Evolutionary conservation across 805 yeast genomes (phyloP), one percentile per base, ranked within the genome.

Genomic region (Teunomyces lycoperdinae): DNA sequence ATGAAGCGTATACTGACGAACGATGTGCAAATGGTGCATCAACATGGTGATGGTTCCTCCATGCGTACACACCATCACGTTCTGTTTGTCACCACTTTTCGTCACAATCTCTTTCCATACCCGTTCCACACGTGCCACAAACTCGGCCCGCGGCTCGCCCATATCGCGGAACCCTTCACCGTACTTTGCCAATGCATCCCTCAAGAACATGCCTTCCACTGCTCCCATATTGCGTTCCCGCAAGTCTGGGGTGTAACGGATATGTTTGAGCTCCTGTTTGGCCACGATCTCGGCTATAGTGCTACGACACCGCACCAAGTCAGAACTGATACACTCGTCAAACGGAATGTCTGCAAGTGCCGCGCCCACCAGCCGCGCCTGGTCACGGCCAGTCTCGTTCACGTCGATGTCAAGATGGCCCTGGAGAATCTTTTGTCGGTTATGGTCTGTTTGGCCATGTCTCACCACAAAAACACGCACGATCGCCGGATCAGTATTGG

Each of bases 401-500:
- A 89, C 60, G 14, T 80, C 76, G 4, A 83, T 79, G 59, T 89
- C 85, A 40, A 72, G 58, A 59, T 89, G 96, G 1, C 96, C 96
- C 64, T 89, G 96, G 33, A 89, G 64, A 43, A 85, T 84, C 64
- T 81, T 84, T 45, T 76, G 61, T 33, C 75, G 73, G 60, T 89
- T 89, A 64, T 84, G 83, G 48, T 83, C 83, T 0, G 96, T 89
- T 62, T 86, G 94, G 1, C 96, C 96, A 57, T 89, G 96, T 58
- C 96, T 79, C 4, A 89, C 79, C 4, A 88, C 63, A 53, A 85
- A 84, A 2, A 87, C 57, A 24, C 87, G 68, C 7, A 64, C 54
- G 24, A 4, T 62, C 52, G 3, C 64, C 57, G 52, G 36, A 33
- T 16, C 13, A 14, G 36, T 33, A 20, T 20, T 20, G 24, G 24